These are phyloP conservation scores for Scedosporium apiospermum DNA, from an alignment of 2,329 filamentous ascomycete genomes.

Conservation along the genomic window DNA sequence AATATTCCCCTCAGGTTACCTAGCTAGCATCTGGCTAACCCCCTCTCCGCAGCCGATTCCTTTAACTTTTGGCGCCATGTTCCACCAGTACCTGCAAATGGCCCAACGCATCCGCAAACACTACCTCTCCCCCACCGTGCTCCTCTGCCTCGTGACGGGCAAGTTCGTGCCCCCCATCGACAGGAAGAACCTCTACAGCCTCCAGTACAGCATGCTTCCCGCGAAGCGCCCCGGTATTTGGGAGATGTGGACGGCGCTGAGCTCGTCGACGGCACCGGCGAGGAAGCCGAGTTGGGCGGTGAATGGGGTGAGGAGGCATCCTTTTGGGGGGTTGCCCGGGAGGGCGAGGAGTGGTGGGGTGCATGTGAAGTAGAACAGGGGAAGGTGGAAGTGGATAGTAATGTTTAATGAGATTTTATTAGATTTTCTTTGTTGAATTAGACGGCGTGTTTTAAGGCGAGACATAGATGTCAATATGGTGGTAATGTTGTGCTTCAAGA, in stretches of 20 bases:
- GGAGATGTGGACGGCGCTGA: conserved; percentile 76
- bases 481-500: not conserved
- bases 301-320: conserved; percentile 11
- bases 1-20: not conserved
- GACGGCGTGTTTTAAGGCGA: not conserved
- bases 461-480: not conserved
- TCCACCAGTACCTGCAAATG: conserved; percentile 94
- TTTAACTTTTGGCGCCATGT: conserved; percentile 85
- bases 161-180: conserved; percentile 93
- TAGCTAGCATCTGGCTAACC: not conserved
- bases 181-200: conserved; percentile 84
- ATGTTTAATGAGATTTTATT: not conserved
- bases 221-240: conserved; percentile 67
- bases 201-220: conserved; percentile 97
- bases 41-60: conserved; percentile 60
- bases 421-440: not conserved
- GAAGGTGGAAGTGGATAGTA: not conserved
- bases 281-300: conserved; percentile 15
- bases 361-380: not conserved
- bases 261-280: conserved; percentile 35
- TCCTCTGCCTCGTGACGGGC: conserved; percentile 80
- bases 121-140: conserved; percentile 81
- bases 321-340: not conserved
- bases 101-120: conserved; percentile 87
- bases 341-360: not conserved